These are phyloP conservation scores for Xylaria scruposa DNA, from an alignment of 495 filamentous ascomycete species.

Conservation along the genomic window DNA sequence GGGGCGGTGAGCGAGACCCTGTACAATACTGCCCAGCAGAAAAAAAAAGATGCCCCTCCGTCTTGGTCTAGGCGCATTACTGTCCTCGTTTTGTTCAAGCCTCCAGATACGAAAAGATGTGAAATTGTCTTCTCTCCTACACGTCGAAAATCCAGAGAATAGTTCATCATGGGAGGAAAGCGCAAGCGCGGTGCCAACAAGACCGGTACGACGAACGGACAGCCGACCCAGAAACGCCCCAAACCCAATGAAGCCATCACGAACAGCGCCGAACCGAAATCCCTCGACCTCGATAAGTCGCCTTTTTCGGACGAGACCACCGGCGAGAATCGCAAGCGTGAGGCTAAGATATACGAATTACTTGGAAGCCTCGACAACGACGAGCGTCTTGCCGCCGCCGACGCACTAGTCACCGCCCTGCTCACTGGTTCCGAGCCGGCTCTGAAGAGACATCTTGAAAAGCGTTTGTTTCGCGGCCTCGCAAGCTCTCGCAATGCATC, in stretches of 20 bases:
- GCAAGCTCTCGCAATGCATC: slow-evolving; percentile 91
- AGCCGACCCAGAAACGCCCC: slow-evolving; percentile 51
- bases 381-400: slow-evolving; percentile 59
- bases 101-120: background rate
- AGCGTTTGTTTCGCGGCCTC: slow-evolving; percentile 82
- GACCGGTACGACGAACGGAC: slow-evolving; percentile 35
- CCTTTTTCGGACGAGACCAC: slow-evolving; percentile 53
- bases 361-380: slow-evolving; percentile 57
- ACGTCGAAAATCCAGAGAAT: background rate
- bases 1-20: background rate
- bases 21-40: slow-evolving; percentile 23
- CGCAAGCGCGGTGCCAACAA: slow-evolving; percentile 52
- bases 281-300: slow-evolving; percentile 47
- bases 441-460: slow-evolving; percentile 59
- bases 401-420: slow-evolving; percentile 55
- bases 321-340: slow-evolving; percentile 52
- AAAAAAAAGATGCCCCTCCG: slow-evolving; percentile 18
- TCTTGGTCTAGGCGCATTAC: background rate
- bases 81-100: background rate
- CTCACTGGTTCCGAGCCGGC: slow-evolving; percentile 51
- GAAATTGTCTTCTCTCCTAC: background rate
- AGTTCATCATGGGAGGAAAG: slow-evolving; percentile 36
- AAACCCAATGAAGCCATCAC: slow-evolving; percentile 43
- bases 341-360: slow-evolving; percentile 58
- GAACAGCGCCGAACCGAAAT: slow-evolving; percentile 37